Base-by-base conservation (phyloP, 2,329 filamentous ascomycete genomes). In the Incumbomyces lentus region DNA sequence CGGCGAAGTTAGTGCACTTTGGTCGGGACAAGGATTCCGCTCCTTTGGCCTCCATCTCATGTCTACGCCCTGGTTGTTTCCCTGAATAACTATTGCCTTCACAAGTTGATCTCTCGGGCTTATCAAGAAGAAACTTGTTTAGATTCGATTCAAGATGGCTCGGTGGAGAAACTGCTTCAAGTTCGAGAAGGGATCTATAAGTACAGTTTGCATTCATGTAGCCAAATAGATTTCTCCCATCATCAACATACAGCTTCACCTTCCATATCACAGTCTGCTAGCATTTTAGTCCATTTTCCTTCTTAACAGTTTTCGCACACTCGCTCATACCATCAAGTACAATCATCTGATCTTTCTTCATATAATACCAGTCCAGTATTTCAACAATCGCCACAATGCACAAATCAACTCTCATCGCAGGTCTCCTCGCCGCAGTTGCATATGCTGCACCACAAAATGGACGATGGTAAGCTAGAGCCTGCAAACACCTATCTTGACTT, bases 231-330 rank as follows among this genome's bases (percentile, higher is more conserved):
- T 26, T 26, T 26, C 22, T 26, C 22, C 22, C 22, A 8, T 26
- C 22, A 26, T 26, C 4, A n/a, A n/a, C 44, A 47, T 44, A 45
- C 35, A 49, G 30, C 37, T 31, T 49, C 31, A 36, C 14, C 46
- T 48, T 44, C n/a, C 43, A 38, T 46, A 45, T 37, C 43, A 48
- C 19, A 40, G 48, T 52, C 33, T 17, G 18, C 22, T 8, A 26
- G 22, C 22, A 26, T 26, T 47, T 51, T 51, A 40, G 34, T 44
- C 31, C 35, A 47, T 45, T 33, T 44, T 51, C 17, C 46, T 51
- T 52, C 40, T 37, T 40, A 46, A 36, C 40, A 38, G 51, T 55
- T 53, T 46, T 42, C 49, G 48, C 52, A 55, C 52, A 41, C 37
- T 55, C 52, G 49, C 48, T 55, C 47, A 42, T 36, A 8, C 17